Conservation (phyloP, 2,329 filamentous ascomycete species). For the Colletotrichum abscissum region DNA sequence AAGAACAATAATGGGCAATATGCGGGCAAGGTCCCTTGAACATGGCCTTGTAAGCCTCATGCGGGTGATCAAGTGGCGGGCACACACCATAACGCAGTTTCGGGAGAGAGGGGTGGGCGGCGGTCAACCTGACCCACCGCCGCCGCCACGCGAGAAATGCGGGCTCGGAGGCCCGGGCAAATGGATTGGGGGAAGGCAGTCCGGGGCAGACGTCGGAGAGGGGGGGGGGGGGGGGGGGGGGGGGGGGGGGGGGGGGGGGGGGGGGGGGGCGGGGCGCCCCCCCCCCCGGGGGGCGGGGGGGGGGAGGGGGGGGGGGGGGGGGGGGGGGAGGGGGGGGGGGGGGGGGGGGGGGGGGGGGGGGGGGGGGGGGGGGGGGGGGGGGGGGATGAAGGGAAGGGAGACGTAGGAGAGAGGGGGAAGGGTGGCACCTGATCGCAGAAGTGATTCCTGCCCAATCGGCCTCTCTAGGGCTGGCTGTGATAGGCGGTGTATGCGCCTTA, state of each 20-base stretch:
- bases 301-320: too few species aligned
- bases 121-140: not conserved
- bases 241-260: too few species aligned
- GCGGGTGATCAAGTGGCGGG: conserved; percentile 18
- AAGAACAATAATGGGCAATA: not conserved
- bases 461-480: conserved; percentile 6
- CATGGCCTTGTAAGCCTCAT: conserved; percentile 21
- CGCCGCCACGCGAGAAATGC: conserved; percentile 5
- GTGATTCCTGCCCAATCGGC: conserved; percentile 30
- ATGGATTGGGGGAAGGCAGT: conserved; percentile 5
- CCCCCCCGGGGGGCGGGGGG: too few species aligned
- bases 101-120: not conserved
- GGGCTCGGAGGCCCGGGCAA: not conserved
- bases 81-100: not conserved
- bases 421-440: conserved; percentile 12
- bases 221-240: too few species aligned
- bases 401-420: too few species aligned
- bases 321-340: too few species aligned
- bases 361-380: too few species aligned
- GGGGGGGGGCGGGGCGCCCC: too few species aligned
- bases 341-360: too few species aligned
- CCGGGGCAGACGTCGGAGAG: conserved; percentile 2
- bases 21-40: not conserved
- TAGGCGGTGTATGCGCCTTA: conserved; percentile 5
- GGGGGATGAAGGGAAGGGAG: not conserved